These are phyloP conservation scores for Lomentospora prolificans DNA, from an alignment of 2,329 filamentous ascomycete species.

Conservation along the genomic window DNA sequence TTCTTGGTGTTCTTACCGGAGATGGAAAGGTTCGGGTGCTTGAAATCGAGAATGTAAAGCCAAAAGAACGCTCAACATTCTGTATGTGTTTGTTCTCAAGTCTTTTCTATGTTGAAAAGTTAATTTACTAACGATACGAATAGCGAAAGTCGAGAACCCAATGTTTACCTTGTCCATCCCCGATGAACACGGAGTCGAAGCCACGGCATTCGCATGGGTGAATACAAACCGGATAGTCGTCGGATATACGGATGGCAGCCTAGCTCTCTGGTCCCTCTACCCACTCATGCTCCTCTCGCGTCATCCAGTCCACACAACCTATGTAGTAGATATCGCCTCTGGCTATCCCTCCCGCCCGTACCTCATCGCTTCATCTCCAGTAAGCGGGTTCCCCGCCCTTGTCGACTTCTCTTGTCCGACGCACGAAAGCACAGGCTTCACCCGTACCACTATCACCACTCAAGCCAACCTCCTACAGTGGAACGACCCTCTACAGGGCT, in stretches of 20 bases:
- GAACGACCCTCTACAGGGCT: constrained; percentile 46
- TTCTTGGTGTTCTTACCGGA: constrained; percentile 39
- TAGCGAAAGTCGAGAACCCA: constrained; percentile 35
- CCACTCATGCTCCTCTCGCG: constrained; percentile 39
- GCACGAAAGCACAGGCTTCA: constrained; percentile 42
- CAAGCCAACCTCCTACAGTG: constrained; percentile 44
- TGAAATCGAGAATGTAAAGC: constrained; percentile 25
- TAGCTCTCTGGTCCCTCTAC: constrained; percentile 46
- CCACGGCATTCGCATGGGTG: constrained; percentile 45
- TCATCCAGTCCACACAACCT: constrained; percentile 42
- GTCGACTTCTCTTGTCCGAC: constrained; percentile 43
- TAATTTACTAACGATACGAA: too few relatives aligned
- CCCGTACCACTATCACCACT: constrained; percentile 38
- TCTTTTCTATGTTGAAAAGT: too few relatives aligned
- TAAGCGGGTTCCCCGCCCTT: constrained; percentile 42
- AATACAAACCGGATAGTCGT: constrained; percentile 44
- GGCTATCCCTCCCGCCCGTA: constrained; percentile 48
- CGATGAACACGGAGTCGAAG: constrained; percentile 36
- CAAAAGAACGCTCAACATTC: constrained; percentile 20
- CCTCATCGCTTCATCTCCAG: constrained; percentile 42
- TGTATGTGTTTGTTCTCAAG: constrained; percentile 26
- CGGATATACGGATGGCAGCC: constrained; percentile 46
- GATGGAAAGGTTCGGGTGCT: constrained; percentile 42
- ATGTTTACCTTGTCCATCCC: constrained; percentile 33
- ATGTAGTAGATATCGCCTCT: constrained; percentile 43